These are phyloP conservation scores for Euphorbia pulcherrima DNA, from an alignment of 345 rosid genomes.

Conservation along the genomic window DNA sequence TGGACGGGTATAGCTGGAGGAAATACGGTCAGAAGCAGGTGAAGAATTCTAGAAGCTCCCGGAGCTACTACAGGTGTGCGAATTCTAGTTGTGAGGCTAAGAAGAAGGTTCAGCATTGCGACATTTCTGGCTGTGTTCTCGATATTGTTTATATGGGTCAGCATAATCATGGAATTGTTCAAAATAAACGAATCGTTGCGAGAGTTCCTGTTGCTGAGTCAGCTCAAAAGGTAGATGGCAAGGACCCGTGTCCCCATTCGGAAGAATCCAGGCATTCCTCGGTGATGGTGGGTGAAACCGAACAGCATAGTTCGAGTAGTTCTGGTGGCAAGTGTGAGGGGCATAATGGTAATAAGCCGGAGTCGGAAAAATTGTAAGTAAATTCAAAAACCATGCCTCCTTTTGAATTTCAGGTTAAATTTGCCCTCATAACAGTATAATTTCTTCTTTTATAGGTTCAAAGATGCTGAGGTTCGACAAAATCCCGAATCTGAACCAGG, in stretches of 20 bases:
- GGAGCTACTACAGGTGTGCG: slow-evolving; percentile 31
- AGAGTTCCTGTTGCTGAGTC: slow-evolving; percentile 2
- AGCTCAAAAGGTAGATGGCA: neutral
- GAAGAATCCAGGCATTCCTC: slow-evolving; percentile 10
- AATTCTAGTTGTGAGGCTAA: slow-evolving; percentile 18
- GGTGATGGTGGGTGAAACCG: slow-evolving; percentile 10
- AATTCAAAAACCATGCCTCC: neutral
- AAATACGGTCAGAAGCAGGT: slow-evolving; percentile 31
- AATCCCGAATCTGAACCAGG: slow-evolving; percentile 9
- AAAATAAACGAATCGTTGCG: slow-evolving; percentile 9
- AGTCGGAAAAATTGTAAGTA: slow-evolving; percentile 13
- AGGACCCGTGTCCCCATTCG: neutral
- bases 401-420: neutral
- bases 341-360: slow-evolving; percentile 3
- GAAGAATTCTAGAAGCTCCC: slow-evolving; percentile 19
- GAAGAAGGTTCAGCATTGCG: slow-evolving; percentile 28
- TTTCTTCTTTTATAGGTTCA: slow-evolving; percentile 6
- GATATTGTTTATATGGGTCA: slow-evolving; percentile 17
- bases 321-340: slow-evolving; percentile 12
- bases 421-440: neutral
- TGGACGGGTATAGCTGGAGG: slow-evolving; percentile 29
- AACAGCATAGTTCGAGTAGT: slow-evolving; percentile 24
- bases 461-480: slow-evolving; percentile 12
- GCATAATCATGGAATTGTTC: slow-evolving; percentile 22
- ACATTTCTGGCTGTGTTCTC: slow-evolving; percentile 9